A percentile compares a stretch with the other conserved stretches of the same genome.
Conservation (phyloP, 2,329 filamentous ascomycete species). For the Chrysoporthe puriensis region DNA sequence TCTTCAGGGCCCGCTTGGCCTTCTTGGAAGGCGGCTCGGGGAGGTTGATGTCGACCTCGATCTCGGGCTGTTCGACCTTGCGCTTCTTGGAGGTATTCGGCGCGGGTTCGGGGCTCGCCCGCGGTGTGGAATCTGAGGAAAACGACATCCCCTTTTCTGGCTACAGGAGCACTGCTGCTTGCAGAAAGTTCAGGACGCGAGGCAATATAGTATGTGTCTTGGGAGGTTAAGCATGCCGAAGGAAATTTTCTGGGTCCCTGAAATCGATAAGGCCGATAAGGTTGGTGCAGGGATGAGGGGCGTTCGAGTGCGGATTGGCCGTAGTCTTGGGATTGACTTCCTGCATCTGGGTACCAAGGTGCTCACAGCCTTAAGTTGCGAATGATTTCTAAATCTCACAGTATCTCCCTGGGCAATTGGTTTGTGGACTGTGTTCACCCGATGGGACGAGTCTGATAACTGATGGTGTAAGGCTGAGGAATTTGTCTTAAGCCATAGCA, state of each 20-base stretch:
- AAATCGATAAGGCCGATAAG: conserved; percentile 10
- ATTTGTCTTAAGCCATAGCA: neutral
- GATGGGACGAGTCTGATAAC: neutral
- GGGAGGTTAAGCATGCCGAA: neutral
- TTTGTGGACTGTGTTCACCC: neutral
- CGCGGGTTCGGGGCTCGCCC: conserved; percentile 17
- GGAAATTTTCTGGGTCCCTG: conserved; percentile 15
- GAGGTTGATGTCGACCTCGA: conserved; percentile 87
- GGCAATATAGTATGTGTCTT: neutral
- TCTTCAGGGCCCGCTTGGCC: conserved; percentile 86
- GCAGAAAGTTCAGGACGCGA: neutral
- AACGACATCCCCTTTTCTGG: conserved; percentile 5
- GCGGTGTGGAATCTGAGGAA: conserved; percentile 6
- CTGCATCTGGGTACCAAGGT: neutral
- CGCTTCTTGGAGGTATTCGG: conserved; percentile 63
- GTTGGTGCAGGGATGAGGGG: neutral
- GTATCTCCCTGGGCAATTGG: neutral
- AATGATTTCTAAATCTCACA: neutral
- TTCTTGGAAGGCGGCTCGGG: conserved; percentile 96
- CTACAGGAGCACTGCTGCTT: neutral
- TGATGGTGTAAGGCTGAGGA: neutral
- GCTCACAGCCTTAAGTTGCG: neutral
- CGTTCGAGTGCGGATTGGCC: neutral
- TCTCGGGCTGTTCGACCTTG: conserved; percentile 70
- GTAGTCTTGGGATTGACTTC: neutral